These are phyloP conservation scores for Tulasnella sp. DNA, from an alignment of 768 basidiomycete genomes.

Conservation along the genomic window DNA sequence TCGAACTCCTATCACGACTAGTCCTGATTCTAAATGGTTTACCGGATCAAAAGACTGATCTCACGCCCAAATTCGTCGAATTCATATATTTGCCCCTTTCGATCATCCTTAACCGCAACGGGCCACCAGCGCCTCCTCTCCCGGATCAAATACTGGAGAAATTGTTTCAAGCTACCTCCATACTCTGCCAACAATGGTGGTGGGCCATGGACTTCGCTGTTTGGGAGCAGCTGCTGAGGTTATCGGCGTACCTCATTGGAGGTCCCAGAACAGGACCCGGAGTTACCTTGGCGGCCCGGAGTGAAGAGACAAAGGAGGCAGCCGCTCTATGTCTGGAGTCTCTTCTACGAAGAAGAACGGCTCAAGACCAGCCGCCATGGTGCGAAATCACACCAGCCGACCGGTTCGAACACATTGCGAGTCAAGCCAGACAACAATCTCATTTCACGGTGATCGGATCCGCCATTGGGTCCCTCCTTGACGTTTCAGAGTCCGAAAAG, in stretches of 20 bases:
- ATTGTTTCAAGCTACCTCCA: conserved; percentile 49
- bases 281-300: conserved; percentile 45
- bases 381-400: conserved; percentile 31
- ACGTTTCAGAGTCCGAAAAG: conserved; percentile 47
- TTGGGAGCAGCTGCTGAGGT: conserved; percentile 83
- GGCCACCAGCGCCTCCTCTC: conserved; percentile 45
- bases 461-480: conserved; percentile 67
- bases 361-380: conserved; percentile 21
- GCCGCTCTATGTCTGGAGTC: conserved; percentile 58
- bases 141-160: conserved; percentile 76
- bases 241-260: conserved; percentile 58
- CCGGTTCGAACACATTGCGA: conserved; percentile 21
- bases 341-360: conserved; percentile 49
- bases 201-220: conserved; percentile 62
- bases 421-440: conserved; percentile 31
- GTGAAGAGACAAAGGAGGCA: conserved; percentile 76
- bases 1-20: conserved; percentile 50
- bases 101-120: conserved; percentile 70
- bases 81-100: conserved; percentile 88
- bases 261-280: conserved; percentile 33
- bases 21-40: conserved; percentile 38
- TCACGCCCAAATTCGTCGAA: conserved; percentile 57
- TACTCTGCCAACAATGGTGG: conserved; percentile 74
- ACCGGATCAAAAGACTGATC: conserved; percentile 30
- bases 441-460: conserved; percentile 75